Conservation (phyloP, 371 early-diverging fungal species). For the Mortierella sp. region DNA sequence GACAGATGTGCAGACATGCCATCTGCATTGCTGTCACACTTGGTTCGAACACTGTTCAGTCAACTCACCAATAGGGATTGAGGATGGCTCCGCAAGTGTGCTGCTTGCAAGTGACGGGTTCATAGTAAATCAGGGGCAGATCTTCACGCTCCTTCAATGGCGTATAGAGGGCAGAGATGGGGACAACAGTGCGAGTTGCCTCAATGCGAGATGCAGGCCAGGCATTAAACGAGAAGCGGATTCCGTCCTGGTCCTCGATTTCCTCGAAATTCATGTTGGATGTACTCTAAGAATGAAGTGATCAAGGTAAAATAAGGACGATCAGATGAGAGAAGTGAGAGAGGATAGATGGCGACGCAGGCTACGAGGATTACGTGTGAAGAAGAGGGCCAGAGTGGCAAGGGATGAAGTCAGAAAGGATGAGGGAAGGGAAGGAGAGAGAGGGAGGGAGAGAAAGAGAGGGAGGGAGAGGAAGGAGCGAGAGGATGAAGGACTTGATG, state of each 20-base stretch:
- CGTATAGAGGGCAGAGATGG: slow-evolving; percentile 97
- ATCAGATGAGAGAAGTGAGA: not conserved
- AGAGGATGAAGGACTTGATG: not conserved
- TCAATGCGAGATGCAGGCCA: slow-evolving; percentile 96
- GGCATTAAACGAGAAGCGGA: slow-evolving; percentile 99
- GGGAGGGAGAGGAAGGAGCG: not conserved
- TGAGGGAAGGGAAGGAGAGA: not conserved
- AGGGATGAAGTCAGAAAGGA: not conserved
- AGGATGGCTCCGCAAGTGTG: slow-evolving; percentile 96
- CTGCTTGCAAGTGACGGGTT: slow-evolving; percentile 97
- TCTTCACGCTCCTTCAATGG: slow-evolving; percentile 95
- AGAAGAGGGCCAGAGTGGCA: not conserved
- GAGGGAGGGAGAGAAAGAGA: not conserved
- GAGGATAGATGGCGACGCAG: not conserved
- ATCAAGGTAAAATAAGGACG: not conserved
- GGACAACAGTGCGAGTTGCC: slow-evolving; percentile 96
- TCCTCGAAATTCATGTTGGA: slow-evolving; percentile 87
- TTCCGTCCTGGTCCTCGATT: slow-evolving; percentile 93
- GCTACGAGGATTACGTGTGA: not conserved
- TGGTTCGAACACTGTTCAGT: not conserved
- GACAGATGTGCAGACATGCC: not conserved
- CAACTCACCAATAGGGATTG: slow-evolving; percentile 95
- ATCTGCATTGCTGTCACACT: not conserved
- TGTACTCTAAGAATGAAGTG: not conserved
- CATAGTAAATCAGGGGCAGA: slow-evolving; percentile 90